Evolutionary conservation across 2,329 filamentous ascomycete genomes (phyloP).

Genomic region (Hysterium pulicare): DNA sequence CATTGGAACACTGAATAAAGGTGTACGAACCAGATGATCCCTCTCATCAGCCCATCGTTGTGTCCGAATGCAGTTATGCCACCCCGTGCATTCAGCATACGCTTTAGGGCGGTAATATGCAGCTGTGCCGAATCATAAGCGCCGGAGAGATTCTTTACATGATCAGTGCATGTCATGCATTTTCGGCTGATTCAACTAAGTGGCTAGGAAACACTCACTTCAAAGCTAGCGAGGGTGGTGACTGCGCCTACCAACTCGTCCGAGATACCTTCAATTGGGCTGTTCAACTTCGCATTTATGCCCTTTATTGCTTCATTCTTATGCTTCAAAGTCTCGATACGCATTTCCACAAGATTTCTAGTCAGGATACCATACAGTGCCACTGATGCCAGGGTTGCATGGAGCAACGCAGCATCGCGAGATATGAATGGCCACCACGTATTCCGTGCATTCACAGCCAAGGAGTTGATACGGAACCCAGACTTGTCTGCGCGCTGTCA

Average conservation of each 20-base stretch:
- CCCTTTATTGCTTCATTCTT: constrained; percentile 24
- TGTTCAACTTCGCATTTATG: constrained; percentile 19
- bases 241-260: constrained; percentile 24
- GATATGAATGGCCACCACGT: constrained; percentile 23
- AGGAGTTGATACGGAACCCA: constrained; percentile 14
- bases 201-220: constrained; percentile 12
- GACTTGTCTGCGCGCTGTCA: constrained; percentile 18
- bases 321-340: constrained; percentile 18
- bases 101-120: constrained; percentile 18
- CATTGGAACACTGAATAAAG: too few relatives aligned
- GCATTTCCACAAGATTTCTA: constrained; percentile 9
- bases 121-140: constrained; percentile 22
- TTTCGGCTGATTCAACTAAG: too few relatives aligned
- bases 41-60: constrained; percentile 21
- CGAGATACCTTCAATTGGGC: constrained; percentile 12
- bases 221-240: constrained; percentile 22
- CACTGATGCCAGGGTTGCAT: constrained; percentile 27
- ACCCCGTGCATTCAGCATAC: constrained; percentile 21
- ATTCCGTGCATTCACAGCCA: constrained; percentile 18
- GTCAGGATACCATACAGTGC: constrained; percentile 23
- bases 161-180: too few relatives aligned
- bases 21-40: constrained; percentile 20
- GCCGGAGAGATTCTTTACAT: constrained; percentile 19
- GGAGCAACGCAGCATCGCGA: constrained; percentile 20
- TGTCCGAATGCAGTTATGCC: constrained; percentile 20